phyloP scores from a whole-genome alignment of 768 basidiomycete genomes.

The Coprinellus micaceus region DNA sequence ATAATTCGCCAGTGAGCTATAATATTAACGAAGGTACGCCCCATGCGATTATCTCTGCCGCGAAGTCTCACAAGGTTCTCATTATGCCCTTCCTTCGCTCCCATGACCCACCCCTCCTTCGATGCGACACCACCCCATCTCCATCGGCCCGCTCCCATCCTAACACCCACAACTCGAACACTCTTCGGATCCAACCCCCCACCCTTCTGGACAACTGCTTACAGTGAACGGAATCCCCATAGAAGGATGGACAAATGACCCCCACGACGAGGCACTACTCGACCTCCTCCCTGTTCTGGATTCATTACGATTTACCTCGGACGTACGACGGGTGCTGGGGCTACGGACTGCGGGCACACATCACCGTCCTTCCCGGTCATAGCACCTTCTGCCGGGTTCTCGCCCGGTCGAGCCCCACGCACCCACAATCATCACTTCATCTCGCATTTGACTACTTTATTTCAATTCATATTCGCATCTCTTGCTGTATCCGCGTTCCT shows the following conservation, averaged over 20 bases:
- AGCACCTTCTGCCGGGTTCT: not conserved
- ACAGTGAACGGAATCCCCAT: slow-evolving; percentile 97
- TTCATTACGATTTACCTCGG: slow-evolving; percentile 91
- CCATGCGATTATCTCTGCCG: not conserved
- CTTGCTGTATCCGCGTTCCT: no score
- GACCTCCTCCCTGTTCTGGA: slow-evolving; percentile 95
- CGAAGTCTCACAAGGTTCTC: not conserved
- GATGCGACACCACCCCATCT: not conserved
- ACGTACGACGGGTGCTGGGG: slow-evolving; percentile 90
- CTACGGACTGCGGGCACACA: slow-evolving; percentile 42
- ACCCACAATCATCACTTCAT: not conserved
- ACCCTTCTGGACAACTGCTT: not conserved
- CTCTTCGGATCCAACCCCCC: no score
- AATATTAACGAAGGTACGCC: slow-evolving; percentile 84
- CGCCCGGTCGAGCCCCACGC: not conserved
- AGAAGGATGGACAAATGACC: slow-evolving; percentile 99
- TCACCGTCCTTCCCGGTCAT: not conserved
- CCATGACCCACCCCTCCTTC: slow-evolving; percentile 1
- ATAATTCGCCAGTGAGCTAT: slow-evolving; percentile 95
- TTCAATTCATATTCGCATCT: slow-evolving; percentile 2
- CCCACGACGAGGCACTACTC: slow-evolving; percentile 91
- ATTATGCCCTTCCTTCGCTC: not conserved
- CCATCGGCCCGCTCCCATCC: not conserved
- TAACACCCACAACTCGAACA: no score
- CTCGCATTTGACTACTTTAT: slow-evolving; percentile 1